Evolutionary conservation across 225 moss, liverwort and hornwort species (phyloP).

Genomic region (Pseudisothecium myosuroides): DNA sequence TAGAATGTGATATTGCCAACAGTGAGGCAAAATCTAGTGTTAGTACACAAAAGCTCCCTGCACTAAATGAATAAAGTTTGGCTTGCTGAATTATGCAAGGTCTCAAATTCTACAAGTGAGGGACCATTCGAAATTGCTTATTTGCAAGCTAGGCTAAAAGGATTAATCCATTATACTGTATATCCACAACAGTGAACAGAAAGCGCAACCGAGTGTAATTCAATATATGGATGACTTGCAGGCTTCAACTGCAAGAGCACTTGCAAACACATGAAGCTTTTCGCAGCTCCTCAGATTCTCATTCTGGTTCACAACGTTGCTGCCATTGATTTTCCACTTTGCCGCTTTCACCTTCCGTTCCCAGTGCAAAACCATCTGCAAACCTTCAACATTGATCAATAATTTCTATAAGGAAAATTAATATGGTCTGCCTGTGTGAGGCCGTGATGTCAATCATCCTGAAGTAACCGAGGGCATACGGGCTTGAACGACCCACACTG

Average conservation of each 20-base stretch:
- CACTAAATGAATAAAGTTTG: too few relatives aligned
- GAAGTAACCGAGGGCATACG: neutral
- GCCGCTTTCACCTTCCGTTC: neutral
- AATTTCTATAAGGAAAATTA: neutral
- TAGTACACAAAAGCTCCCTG: too few relatives aligned
- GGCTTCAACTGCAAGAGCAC: neutral
- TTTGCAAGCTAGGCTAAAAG: too few relatives aligned
- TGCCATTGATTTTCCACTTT: neutral
- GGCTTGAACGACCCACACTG: neutral
- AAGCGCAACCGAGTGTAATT: neutral
- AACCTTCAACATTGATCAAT: neutral
- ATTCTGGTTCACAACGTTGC: neutral
- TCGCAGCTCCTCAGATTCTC: neutral
- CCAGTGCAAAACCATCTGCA: neutral
- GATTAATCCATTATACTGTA: too few relatives aligned
- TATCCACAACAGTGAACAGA: too few relatives aligned
- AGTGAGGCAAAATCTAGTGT: too few relatives aligned
- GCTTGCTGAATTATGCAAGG: too few relatives aligned
- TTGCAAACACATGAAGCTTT: neutral
- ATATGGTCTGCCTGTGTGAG: neutral
- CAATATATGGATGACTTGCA: neutral
- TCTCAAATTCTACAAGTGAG: too few relatives aligned
- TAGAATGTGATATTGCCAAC: too few relatives aligned
- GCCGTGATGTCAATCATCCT: neutral
- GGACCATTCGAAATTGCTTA: too few relatives aligned